These are phyloP conservation scores for Fennellomyces sp. DNA, from an alignment of 371 early-diverging fungal species.

Conservation along the genomic window DNA sequence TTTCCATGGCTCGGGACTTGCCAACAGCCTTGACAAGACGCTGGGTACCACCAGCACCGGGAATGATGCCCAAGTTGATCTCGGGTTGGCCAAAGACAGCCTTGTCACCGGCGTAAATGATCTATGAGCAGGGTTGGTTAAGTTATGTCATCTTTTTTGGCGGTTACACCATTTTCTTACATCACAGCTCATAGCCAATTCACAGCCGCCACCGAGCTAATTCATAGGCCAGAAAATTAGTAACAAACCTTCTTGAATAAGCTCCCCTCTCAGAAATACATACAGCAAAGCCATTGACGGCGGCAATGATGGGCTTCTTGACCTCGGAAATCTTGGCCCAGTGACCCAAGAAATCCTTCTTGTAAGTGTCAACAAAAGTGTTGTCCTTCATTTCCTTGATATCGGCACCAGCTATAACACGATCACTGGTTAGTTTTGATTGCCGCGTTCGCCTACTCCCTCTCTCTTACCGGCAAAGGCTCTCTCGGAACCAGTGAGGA, in stretches of 20 bases:
- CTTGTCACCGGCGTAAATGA: conserved; percentile 97
- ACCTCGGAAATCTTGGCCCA: conserved; percentile 91
- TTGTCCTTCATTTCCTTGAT: conserved; percentile 97
- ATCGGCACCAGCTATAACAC: conserved; percentile 89
- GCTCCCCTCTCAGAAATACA: conserved; percentile 22
- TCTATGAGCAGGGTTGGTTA: conserved; percentile 44
- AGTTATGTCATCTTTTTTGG: not conserved
- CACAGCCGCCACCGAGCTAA: conserved; percentile 97
- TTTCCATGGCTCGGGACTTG: conserved; percentile 98
- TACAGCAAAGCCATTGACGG: conserved; percentile 97
- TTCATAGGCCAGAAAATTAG: conserved; percentile 1
- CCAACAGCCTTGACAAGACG: conserved; percentile 94
- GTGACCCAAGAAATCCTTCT: conserved; percentile 88
- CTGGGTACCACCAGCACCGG: conserved; percentile 90
- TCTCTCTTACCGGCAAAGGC: conserved; percentile 86
- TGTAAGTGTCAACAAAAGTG: conserved; percentile 86
- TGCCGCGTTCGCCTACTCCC: too few species aligned
- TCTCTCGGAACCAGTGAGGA: conserved; percentile 94
- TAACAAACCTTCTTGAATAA: not conserved
- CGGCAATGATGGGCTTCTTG: conserved; percentile 97
- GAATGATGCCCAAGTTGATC: conserved; percentile 96
- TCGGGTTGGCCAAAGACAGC: conserved; percentile 98
- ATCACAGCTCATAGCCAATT: conserved; percentile 98
- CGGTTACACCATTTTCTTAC: conserved; percentile 31
- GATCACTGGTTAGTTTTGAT: not conserved